Conservation (phyloP, 2,329 filamentous ascomycete genomes). For the Sclerotinia sclerotiorum region DNA sequence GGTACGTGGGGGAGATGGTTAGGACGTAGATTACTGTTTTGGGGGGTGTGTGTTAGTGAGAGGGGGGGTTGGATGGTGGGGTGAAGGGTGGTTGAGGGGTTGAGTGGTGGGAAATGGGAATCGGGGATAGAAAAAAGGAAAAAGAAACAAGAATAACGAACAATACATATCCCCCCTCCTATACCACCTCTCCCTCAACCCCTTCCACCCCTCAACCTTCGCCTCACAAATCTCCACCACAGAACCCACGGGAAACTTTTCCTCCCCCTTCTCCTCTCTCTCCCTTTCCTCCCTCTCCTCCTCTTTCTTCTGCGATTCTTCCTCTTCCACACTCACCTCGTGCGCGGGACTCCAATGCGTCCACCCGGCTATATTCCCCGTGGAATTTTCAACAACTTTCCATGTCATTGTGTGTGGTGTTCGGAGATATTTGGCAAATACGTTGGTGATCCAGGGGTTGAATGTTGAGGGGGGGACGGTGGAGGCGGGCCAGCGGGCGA, state of each 20-base stretch:
- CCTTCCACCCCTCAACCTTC: constrained; percentile 40
- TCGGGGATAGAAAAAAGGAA: background rate
- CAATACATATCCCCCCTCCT: constrained; percentile 41
- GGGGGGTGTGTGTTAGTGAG: background rate
- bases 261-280: constrained; percentile 1
- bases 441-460: constrained; percentile 38
- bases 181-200: constrained; percentile 38
- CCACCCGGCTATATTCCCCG: constrained; percentile 41
- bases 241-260: constrained; percentile 39
- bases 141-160: constrained; percentile 29
- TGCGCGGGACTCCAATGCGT: constrained; percentile 29
- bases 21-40: constrained; percentile 43
- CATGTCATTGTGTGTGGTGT: constrained; percentile 39
- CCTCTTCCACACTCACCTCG: constrained; percentile 7
- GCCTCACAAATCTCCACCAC: constrained; percentile 36
- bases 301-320: background rate
- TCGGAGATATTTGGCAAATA: constrained; percentile 37
- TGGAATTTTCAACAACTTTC: constrained; percentile 40
- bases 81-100: background rate
- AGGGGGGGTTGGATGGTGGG: background rate
- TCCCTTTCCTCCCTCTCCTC: background rate
- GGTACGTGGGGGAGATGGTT: constrained; percentile 41
- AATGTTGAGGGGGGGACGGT: constrained; percentile 25
- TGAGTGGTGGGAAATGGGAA: background rate
- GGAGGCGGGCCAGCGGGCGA: constrained; percentile 29